Evolutionary conservation across 148 eudicot genomes (phyloP).

Genomic region (Rhododendron kiyosumense): DNA sequence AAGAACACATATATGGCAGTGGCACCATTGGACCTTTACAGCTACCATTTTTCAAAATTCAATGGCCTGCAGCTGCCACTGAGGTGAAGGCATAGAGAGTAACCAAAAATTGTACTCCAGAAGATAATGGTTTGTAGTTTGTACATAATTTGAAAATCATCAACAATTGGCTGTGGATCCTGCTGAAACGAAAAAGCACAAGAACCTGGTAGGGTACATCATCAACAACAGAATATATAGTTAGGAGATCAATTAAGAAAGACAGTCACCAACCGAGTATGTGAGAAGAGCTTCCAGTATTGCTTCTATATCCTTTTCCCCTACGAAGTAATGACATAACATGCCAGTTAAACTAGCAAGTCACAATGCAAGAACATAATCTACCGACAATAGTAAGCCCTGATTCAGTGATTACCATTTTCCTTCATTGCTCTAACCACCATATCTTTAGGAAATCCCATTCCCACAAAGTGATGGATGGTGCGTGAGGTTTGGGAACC

Average conservation of each 20-base stretch:
- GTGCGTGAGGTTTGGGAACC: not conserved
- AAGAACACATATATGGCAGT: not conserved
- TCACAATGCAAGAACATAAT: constrained; percentile 1
- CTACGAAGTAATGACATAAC: constrained; percentile 15
- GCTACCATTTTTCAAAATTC: not conserved
- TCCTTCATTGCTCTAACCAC: constrained; percentile 6
- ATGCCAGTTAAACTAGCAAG: not conserved
- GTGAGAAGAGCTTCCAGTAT: constrained; percentile 48
- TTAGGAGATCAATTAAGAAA: not conserved
- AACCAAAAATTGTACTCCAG: not conserved
- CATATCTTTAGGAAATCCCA: constrained; percentile 11
- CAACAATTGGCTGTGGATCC: not conserved
- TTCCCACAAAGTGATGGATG: constrained; percentile 4
- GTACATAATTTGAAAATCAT: not conserved
- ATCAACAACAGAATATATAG: not conserved
- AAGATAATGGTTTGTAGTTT: not conserved
- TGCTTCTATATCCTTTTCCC: constrained; percentile 29
- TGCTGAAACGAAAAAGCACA: not conserved
- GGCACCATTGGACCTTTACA: not conserved
- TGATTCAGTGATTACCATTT: constrained; percentile 3
- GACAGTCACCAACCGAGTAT: constrained; percentile 26
- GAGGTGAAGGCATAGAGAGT: not conserved
- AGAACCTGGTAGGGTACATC: not conserved
- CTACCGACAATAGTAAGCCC: not conserved
- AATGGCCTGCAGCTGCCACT: not conserved